Evolutionary conservation across 345 rosid species (phyloP).

Genomic region (Lenwebbia sp.): DNA sequence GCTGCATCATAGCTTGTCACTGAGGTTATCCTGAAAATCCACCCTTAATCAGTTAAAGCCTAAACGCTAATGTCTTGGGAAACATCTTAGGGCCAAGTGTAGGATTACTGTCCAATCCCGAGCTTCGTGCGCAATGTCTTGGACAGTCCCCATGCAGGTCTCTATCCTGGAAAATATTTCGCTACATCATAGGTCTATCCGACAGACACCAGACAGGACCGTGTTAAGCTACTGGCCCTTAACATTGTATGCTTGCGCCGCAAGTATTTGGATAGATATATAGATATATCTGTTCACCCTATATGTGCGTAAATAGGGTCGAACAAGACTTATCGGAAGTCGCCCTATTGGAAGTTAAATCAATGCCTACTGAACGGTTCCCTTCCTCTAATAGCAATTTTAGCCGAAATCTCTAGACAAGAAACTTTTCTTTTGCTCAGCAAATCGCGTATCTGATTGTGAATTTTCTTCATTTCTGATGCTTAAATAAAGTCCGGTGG

Average conservation of each 20-base stretch:
- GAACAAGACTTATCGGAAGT: neutral
- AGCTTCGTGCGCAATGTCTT: neutral
- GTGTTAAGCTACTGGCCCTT: neutral
- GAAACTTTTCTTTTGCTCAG: neutral
- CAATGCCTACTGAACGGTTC: neutral
- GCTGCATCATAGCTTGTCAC: neutral
- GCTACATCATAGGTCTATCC: too few species aligned
- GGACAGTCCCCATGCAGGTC: neutral
- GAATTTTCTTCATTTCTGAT: neutral
- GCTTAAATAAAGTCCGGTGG: conserved; percentile 57
- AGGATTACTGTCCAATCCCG: neutral
- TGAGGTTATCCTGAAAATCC: neutral
- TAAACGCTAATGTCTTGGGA: neutral
- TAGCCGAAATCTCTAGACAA: neutral
- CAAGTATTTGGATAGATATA: neutral
- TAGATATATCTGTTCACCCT: neutral
- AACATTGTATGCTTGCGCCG: neutral
- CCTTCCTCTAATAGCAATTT: neutral
- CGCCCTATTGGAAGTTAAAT: neutral
- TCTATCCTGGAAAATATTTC: neutral
- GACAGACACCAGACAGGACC: neutral
- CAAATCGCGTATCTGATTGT: neutral
- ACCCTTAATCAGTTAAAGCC: neutral
- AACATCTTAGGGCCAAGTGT: neutral
- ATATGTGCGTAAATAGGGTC: neutral